Percentiles rank a stretch among this genome's conserved stretches.
Evolutionary conservation across 2,329 filamentous ascomycete genomes (phyloP).

Genomic region (Aspergillus sp.): DNA sequence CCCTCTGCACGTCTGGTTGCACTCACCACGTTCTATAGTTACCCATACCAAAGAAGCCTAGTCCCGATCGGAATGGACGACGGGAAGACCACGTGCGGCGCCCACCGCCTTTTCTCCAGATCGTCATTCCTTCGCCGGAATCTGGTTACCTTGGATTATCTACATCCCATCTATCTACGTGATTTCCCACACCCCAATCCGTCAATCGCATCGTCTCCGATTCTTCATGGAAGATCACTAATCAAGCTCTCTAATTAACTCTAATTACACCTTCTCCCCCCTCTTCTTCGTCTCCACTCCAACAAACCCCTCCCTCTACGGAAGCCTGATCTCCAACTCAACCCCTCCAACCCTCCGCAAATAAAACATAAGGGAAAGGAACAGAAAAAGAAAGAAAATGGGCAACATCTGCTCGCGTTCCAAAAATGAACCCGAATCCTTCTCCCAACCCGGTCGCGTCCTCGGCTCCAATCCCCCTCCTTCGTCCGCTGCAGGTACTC

Average conservation of each 20-base stretch:
- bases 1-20: too few relatives aligned
- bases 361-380: slow-evolving; percentile 3
- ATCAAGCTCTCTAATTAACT: too few relatives aligned
- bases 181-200: too few relatives aligned
- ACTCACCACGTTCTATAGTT: too few relatives aligned
- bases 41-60: background rate
- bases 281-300: too few relatives aligned
- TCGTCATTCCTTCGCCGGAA: background rate
- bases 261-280: background rate
- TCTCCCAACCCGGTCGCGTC: slow-evolving; percentile 69
- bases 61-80: background rate
- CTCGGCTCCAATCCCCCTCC: slow-evolving; percentile 55
- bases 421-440: slow-evolving; percentile 60
- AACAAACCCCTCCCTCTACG: too few relatives aligned
- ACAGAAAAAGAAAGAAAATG: slow-evolving; percentile 53
- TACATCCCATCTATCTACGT: background rate
- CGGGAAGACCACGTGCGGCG: slow-evolving; percentile 4
- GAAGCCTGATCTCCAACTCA: background rate
- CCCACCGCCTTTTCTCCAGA: slow-evolving; percentile 6
- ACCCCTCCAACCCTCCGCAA: slow-evolving; percentile 4
- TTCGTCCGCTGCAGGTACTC: slow-evolving; percentile 29
- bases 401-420: slow-evolving; percentile 83
- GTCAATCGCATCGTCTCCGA: too few relatives aligned
- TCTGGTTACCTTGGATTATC: background rate
- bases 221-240: background rate